phyloP scores from a whole-genome alignment of 139 green algal species.

The Edaphochlamys debaryana region DNA sequence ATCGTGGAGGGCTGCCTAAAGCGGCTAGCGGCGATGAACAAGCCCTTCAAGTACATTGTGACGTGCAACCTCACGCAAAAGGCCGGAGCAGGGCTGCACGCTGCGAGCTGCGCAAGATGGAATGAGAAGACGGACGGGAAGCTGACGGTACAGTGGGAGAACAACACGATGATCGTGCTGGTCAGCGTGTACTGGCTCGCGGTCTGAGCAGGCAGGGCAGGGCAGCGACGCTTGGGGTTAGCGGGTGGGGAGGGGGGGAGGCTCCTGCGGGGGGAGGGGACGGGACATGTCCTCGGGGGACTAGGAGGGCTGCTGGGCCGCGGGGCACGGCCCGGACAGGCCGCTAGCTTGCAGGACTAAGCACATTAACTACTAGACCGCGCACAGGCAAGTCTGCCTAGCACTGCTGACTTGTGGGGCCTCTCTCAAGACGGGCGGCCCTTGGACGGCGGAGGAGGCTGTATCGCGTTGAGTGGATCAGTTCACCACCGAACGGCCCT shows the following conservation, averaged over 20 bases:
- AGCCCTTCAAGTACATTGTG: constrained; percentile 88
- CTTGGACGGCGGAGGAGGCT: too few species aligned
- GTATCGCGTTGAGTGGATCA: too few species aligned
- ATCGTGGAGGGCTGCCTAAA: constrained; percentile 87
- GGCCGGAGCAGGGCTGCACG: constrained; percentile 65
- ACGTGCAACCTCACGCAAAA: constrained; percentile 86
- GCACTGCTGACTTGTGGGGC: too few species aligned
- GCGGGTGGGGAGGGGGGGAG: not conserved
- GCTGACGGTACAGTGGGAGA: constrained; percentile 88
- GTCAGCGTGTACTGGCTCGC: constrained; percentile 84
- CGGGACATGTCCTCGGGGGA: too few species aligned
- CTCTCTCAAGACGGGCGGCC: too few species aligned
- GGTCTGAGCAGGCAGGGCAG: not conserved
- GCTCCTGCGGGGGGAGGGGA: too few species aligned
- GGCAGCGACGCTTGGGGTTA: not conserved
- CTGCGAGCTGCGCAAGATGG: constrained; percentile 81
- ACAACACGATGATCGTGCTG: constrained; percentile 79
- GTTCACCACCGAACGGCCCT: too few species aligned
- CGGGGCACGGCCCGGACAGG: too few species aligned
- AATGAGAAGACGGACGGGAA: constrained; percentile 89
- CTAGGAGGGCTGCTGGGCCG: too few species aligned
- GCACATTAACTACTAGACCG: too few species aligned
- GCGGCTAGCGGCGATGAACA: constrained; percentile 75
- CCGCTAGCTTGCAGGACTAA: too few species aligned
- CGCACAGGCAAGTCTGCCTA: too few species aligned